Evolutionary conservation across 805 yeast species (phyloP), one percentile per base, ranked within the genome.

Genomic region (Yamadazyma scolyti): DNA sequence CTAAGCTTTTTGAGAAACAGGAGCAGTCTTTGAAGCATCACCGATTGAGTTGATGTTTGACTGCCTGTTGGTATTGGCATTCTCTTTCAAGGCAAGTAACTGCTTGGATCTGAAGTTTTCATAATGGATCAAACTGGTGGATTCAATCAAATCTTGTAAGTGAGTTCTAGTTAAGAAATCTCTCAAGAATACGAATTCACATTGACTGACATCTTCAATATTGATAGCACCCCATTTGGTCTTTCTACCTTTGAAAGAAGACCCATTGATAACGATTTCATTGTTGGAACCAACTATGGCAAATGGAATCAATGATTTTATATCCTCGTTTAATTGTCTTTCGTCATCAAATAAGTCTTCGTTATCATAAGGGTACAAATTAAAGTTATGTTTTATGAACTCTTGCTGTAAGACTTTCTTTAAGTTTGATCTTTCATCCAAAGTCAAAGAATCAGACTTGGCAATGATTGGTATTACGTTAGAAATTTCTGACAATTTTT

Each of bases 381-480:
- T 80, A 54, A 90, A 75, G 39, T 78, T 71, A 63, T 86, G 76
- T 50, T 71, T 71, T 39, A 68, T 68, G 48, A 90, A 83, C 56
- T 90, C 96, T 30, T 68, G 71, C 60, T 86, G 95, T 46, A 83
- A 69, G 27, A 73, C 63, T 43, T 77, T 78, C 66, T 94, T 89
- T 57, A 87, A 85, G 24, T 71, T 68, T 27, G 78, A 67, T 54
- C 96, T 79, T 68, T 90, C 98, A 30, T 79, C 82, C 36, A 84
- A 58, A 13, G 97, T 93, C 54, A 90, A 70, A 15, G 94, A 72
- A 62, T 90, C 98, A 17, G 94, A 73, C 65, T 93, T 90, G 39
- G 96, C 96, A 60, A 90, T 93, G 26, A 90, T 80, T 27, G 98
- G 98, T 32, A 93, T 84, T 30, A 90, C 96, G 54, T 90, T 90